Evolutionary conservation across 176 grass and related monocot genomes (phyloP).

Genomic region (Dendrocalamus sinicus): DNA sequence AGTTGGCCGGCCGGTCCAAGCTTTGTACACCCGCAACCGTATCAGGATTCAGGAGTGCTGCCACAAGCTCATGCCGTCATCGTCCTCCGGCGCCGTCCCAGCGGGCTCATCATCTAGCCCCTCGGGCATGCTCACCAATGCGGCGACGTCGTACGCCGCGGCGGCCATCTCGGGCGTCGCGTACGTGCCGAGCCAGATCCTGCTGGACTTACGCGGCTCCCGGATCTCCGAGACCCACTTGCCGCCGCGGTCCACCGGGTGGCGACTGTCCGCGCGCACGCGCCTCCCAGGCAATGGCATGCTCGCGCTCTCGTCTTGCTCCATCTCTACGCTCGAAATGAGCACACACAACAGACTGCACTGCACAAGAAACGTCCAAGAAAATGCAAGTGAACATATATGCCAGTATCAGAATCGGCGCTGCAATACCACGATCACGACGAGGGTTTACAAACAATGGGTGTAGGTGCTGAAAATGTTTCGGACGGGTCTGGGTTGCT

Average conservation of each 20-base stretch:
- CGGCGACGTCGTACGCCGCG: conserved; percentile 73
- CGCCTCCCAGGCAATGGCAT: conserved; percentile 6
- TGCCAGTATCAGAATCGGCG: not conserved
- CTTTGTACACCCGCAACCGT: not conserved
- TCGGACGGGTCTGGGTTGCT: conserved; percentile 43
- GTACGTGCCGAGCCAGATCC: conserved; percentile 91
- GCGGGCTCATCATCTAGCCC: conserved; percentile 91
- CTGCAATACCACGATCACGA: not conserved
- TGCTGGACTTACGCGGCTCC: conserved; percentile 65
- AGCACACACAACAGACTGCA: not conserved
- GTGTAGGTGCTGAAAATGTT: conserved; percentile 8
- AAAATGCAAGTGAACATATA: not conserved
- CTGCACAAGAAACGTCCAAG: not conserved
- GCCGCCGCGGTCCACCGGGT: conserved; percentile 68
- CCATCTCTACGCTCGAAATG: not conserved
- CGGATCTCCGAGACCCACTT: conserved; percentile 92
- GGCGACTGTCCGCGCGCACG: conserved; percentile 49
- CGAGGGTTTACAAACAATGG: conserved; percentile 48
- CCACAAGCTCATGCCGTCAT: conserved; percentile 60
- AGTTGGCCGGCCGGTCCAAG: not conserved
- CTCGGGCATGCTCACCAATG: conserved; percentile 79
- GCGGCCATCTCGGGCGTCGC: conserved; percentile 82
- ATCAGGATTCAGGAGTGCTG: conserved; percentile 39
- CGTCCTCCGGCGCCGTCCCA: conserved; percentile 22
- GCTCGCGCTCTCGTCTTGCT: not conserved